Evolutionary conservation across 106 monocot genomes (phyloP), one percentile per base, ranked within the genome.

Genomic region (Vanilla planifolia): DNA sequence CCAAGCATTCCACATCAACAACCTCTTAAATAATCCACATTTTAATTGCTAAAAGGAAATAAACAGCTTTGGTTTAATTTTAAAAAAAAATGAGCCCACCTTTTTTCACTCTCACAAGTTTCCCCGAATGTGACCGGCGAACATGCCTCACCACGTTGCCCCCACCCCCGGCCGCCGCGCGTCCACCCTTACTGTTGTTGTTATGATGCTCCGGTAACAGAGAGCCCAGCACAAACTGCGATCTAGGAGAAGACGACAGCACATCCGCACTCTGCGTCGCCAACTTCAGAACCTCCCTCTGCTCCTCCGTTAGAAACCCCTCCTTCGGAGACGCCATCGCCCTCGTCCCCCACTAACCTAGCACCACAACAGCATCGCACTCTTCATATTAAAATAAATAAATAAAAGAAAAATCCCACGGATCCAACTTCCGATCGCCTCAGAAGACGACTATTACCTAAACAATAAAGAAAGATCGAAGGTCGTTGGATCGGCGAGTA

Each of bases 281-380:
- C 3, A 79, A 70, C 72, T 75, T 79, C 61, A 87, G 29, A 51
- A 73, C 69, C 86, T 79, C 78, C 64, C 86, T 64, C 75, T 87
- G 86, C 69, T 79, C 71, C 2, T 82, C 75, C 36, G 86, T 87
- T 52, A 87, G 53, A 30, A 87, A 87, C 43, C 86, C 86, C 13
- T 86, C 74, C 77, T 69, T 82, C 39, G 86, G 73, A 61, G 82
- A 82, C 35, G 81, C 56, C 86, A 87, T 87, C 57, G 8, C 51
- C 53, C 36, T 3, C 21, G 27, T 25, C 50, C 30, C n/a, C 50
- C 16, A 56, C n/a, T n/a, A n/a, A 11, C 33, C 51, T 15, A 53
- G 20, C 1, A 34, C 43, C 15, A 62, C n/a, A n/a, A 58, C 33
- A 26, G 33, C 10, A 27, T 23, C 43, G 17, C 34, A 25, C 36